Evolutionary conservation across 768 basidiomycete species (phyloP).

Genomic region (Tephrocybe sp.): DNA sequence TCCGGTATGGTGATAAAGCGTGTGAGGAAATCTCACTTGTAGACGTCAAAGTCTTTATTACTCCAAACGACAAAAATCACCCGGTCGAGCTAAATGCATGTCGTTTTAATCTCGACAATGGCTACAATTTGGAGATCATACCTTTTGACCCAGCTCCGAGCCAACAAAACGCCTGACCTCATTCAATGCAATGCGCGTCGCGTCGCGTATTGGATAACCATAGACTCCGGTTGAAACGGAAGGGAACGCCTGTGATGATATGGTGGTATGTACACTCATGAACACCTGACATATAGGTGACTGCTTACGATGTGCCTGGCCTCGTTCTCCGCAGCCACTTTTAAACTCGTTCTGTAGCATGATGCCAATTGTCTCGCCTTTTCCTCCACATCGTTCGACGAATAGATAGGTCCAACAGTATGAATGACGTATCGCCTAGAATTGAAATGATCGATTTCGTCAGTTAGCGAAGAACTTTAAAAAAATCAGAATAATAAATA

Average conservation of each 20-base stretch:
- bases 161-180: constrained; percentile 60
- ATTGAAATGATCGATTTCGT: neutral
- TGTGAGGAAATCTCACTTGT: constrained; percentile 48
- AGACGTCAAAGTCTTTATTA: constrained; percentile 60
- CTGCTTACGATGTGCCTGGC: constrained; percentile 64
- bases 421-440: constrained; percentile 68
- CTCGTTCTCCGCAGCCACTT: constrained; percentile 58
- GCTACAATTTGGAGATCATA: constrained; percentile 20
- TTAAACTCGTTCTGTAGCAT: constrained; percentile 66
- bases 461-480: neutral
- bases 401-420: constrained; percentile 78
- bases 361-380: constrained; percentile 60
- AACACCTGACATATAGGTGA: neutral
- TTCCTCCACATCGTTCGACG: constrained; percentile 32
- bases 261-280: neutral
- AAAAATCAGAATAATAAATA: neutral
- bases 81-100: constrained; percentile 56
- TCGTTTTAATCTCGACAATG: neutral
- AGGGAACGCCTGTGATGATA: constrained; percentile 63
- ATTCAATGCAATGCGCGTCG: constrained; percentile 68
- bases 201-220: constrained; percentile 72
- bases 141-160: constrained; percentile 46
- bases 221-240: constrained; percentile 81
- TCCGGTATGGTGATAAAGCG: neutral
- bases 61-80: constrained; percentile 78